phyloP scores from a whole-genome alignment of 176 grass and related monocot genomes.

The Panicum miliaceum region DNA sequence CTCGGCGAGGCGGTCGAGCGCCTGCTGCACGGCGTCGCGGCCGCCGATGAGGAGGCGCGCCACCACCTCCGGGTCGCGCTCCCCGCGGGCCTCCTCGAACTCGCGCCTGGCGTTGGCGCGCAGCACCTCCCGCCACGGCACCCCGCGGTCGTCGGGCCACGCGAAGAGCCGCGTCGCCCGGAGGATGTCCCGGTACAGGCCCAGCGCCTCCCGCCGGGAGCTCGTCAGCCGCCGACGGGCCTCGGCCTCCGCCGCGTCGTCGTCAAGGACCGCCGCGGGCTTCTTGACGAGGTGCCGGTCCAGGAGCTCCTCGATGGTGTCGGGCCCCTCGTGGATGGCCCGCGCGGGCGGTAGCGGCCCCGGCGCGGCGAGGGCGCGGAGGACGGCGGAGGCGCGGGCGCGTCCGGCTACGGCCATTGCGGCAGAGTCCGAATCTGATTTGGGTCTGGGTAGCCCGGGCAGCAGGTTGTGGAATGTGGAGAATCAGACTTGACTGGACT shows the following conservation, averaged over 20 bases:
- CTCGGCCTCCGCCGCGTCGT: slow-evolving; percentile 47
- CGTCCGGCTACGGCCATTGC: slow-evolving; percentile 35
- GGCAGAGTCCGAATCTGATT: neutral
- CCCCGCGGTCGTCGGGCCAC: slow-evolving; percentile 78
- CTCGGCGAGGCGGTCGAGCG: slow-evolving; percentile 75
- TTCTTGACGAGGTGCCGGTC: slow-evolving; percentile 84
- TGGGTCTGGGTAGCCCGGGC: neutral
- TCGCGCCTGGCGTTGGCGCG: slow-evolving; percentile 74
- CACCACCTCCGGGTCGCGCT: slow-evolving; percentile 84
- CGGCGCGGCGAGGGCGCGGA: slow-evolving; percentile 2
- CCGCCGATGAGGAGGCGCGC: slow-evolving; percentile 77
- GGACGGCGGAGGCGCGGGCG: slow-evolving; percentile 12
- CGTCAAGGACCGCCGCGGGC: slow-evolving; percentile 40
- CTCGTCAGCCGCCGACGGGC: slow-evolving; percentile 65
- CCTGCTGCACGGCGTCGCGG: slow-evolving; percentile 72
- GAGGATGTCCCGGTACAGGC: slow-evolving; percentile 78
- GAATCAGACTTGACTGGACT: neutral
- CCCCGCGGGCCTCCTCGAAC: slow-evolving; percentile 72
- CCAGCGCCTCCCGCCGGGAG: slow-evolving; percentile 70
- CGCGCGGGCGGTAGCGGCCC: slow-evolving; percentile 9
- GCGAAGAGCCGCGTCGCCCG: slow-evolving; percentile 70
- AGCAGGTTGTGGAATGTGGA: neutral
- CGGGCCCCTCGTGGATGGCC: slow-evolving; percentile 80
- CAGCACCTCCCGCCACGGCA: slow-evolving; percentile 80
- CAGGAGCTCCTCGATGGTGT: slow-evolving; percentile 96